Evolutionary conservation across 1,284 basidiomycete species (phyloP).

Genomic region (Ceratorhiza oryzae-sativae): DNA sequence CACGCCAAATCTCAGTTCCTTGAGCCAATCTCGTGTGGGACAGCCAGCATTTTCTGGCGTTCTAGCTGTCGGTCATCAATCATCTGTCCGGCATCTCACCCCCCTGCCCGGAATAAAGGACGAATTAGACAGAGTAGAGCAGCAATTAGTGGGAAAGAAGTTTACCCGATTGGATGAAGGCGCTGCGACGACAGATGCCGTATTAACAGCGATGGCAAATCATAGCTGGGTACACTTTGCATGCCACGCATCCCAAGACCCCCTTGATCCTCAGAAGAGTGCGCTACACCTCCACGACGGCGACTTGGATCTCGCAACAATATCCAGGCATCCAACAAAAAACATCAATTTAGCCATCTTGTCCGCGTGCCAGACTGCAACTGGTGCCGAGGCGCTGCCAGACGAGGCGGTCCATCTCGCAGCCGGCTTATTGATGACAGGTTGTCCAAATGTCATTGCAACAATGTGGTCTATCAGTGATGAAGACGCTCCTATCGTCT

Average conservation of each 20-base stretch:
- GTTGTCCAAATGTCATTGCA: slow-evolving; percentile 13
- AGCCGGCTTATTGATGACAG: slow-evolving; percentile 14
- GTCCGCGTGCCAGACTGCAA: slow-evolving; percentile 34
- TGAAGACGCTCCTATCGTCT: slow-evolving; percentile 10
- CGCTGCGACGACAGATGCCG: not conserved
- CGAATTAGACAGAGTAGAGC: not conserved
- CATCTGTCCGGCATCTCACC: not conserved
- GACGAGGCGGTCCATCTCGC: slow-evolving; percentile 35
- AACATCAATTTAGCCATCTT: slow-evolving; percentile 17
- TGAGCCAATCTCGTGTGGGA: not conserved
- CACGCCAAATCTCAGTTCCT: not conserved
- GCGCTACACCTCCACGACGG: slow-evolving; percentile 8
- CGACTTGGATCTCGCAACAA: not conserved
- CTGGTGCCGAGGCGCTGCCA: slow-evolving; percentile 1
- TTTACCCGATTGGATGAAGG: not conserved
- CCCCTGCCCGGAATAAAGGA: not conserved
- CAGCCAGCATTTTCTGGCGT: not conserved
- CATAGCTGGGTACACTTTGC: slow-evolving; percentile 15
- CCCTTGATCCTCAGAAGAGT: not conserved
- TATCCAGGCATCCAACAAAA: not conserved
- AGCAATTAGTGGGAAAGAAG: not conserved
- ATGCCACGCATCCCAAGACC: slow-evolving; percentile 5
- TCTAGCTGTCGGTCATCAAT: slow-evolving; percentile 1
- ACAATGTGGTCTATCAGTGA: slow-evolving; percentile 32
- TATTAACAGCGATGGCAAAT: not conserved